phyloP scores from a whole-genome alignment of 2,329 filamentous ascomycete genomes.

The Exophiala xenobiotica region DNA sequence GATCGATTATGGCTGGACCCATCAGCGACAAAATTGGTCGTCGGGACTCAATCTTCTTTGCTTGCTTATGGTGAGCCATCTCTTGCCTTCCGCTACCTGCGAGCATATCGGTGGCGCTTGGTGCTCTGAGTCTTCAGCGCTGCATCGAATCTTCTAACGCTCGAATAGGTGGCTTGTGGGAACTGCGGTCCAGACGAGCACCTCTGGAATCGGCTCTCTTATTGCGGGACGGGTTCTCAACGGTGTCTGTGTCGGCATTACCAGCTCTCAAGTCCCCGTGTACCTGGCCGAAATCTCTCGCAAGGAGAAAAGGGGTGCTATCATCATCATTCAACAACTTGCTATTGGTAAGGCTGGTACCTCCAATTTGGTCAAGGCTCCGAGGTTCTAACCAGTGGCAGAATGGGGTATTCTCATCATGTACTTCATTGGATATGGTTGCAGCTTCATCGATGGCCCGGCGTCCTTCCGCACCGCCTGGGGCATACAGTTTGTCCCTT shows the following conservation, averaged over 20 bases:
- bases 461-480: slow-evolving; percentile 49
- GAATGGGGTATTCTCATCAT: slow-evolving; percentile 47
- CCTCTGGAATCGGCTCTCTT: slow-evolving; percentile 14
- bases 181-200: slow-evolving; percentile 2
- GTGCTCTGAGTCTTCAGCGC: slow-evolving; percentile 11
- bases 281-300: slow-evolving; percentile 47
- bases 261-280: slow-evolving; percentile 45
- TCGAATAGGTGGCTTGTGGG: background rate
- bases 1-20: slow-evolving; percentile 46
- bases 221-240: slow-evolving; percentile 34
- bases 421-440: slow-evolving; percentile 51
- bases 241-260: slow-evolving; percentile 41
- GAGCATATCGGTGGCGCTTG: slow-evolving; percentile 41
- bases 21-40: slow-evolving; percentile 52
- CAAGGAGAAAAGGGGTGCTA: slow-evolving; percentile 42
- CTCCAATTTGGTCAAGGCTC: background rate
- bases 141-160: background rate
- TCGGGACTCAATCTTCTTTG: slow-evolving; percentile 48
- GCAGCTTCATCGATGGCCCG: slow-evolving; percentile 42
- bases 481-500: slow-evolving; percentile 49
- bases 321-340: slow-evolving; percentile 48
- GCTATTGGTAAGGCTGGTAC: slow-evolving; percentile 36
- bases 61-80: slow-evolving; percentile 50
- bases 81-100: slow-evolving; percentile 38
- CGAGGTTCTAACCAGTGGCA: background rate